Evolutionary conservation across 2,329 filamentous ascomycete species (phyloP), one percentile per base, ranked within the genome.

Genomic region (Beauveria sp.): DNA sequence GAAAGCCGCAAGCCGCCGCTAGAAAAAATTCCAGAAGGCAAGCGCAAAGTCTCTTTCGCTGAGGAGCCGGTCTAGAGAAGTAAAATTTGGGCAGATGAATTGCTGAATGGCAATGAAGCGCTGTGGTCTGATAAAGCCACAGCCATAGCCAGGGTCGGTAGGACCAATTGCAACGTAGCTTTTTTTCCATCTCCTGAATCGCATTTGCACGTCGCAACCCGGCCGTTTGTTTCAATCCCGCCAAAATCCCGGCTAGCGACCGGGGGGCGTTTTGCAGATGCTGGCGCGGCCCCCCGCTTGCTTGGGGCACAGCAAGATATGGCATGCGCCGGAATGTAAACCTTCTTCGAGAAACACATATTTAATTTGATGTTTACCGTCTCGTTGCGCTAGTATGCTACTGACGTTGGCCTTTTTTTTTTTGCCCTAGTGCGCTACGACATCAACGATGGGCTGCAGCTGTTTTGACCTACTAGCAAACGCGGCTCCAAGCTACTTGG

Each of bases 221-320:
- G 22, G 46, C 46, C 18, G 18, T 43, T 51, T 58, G 34, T 58
- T 58, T 58, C 55, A 58, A 43, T 58, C 34, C 55, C 55, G 46
- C 46, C 46, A 43, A 51, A 41, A 58, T 43, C 46, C 55, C 24
- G 55, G 37, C 55, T 58, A 51, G 46, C 46, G 34, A 58, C 46
- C 12, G 43, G 28, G 28, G 20, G 46, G 37, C 40, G 30, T 22
- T 52, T 40, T 52, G 50, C 51, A 24, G 34, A 54, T 30, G 46
- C 24, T 43, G 40, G 20, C 34, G 46, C 37, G 34, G 20, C 30
- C 48, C 20, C 10, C 55, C 46, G 24, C 44, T 14, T 24, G 37
- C 46, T 43, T 58, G 41, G 55, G 41, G n/a, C 46, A 30, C 24
- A 14, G 22, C 24, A 24, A 28, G 10, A 20, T n/a, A 37, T 30